Conservation (phyloP, 2,329 filamentous ascomycete species). For the Macrophomina pseudophaseolina region DNA sequence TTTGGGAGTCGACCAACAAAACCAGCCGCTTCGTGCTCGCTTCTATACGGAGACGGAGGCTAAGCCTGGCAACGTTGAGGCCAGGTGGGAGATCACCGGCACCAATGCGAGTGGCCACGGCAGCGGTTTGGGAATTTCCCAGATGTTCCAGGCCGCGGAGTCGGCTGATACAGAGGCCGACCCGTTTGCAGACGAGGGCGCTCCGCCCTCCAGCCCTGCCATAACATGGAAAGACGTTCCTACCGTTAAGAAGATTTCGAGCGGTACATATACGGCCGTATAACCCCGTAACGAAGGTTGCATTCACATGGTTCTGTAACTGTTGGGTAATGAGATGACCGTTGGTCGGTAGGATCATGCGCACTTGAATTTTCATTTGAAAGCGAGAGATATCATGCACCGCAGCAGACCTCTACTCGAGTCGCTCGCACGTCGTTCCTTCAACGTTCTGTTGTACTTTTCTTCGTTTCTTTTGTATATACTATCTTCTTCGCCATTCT, state of each 20-base stretch:
- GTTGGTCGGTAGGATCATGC: conserved; percentile 18
- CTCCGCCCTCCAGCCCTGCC: conserved; percentile 32
- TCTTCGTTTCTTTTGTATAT: conserved; percentile 18
- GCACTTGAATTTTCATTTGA: background rate
- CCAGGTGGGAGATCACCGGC: conserved; percentile 74
- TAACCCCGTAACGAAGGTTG: conserved; percentile 8
- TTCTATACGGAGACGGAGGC: conserved; percentile 76
- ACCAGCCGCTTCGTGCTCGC: conserved; percentile 80
- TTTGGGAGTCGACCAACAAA: conserved; percentile 60
- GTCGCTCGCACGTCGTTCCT: conserved; percentile 10
- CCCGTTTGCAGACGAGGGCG: conserved; percentile 72
- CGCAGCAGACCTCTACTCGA: background rate
- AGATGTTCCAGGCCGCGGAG: conserved; percentile 47
- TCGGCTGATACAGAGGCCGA: conserved; percentile 59
- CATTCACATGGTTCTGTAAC: conserved; percentile 8
- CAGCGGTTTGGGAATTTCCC: conserved; percentile 66
- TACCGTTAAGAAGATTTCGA: conserved; percentile 44
- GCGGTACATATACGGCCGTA: conserved; percentile 39
- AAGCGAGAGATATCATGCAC: conserved; percentile 24
- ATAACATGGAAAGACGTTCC: conserved; percentile 41
- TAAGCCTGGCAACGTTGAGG: conserved; percentile 78
- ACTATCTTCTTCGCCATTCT: background rate
- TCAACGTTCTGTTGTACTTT: background rate
- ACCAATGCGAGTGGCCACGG: conserved; percentile 56
- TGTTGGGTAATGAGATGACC: conserved; percentile 18